Conservation (phyloP, 257 asterid species). For the Verbena officinalis region DNA sequence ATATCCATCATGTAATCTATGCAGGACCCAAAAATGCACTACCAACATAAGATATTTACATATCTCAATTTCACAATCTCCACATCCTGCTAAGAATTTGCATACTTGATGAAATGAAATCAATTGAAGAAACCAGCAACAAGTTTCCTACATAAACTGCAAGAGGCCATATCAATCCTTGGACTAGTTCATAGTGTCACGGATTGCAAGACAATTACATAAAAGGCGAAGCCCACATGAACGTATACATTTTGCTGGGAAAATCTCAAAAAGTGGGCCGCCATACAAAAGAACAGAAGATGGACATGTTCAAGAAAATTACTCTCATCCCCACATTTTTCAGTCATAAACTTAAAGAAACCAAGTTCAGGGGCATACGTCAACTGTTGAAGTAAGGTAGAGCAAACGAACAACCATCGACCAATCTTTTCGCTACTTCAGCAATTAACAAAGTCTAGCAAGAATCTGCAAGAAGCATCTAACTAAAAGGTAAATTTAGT, state of each 20-base stretch:
- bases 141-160: not conserved
- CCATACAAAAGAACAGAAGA: not conserved
- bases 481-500: not conserved
- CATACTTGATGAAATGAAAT: not conserved
- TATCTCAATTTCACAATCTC: not conserved
- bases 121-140: not conserved
- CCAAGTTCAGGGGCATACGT: not conserved
- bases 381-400: not conserved
- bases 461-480: not conserved
- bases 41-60: too few species aligned
- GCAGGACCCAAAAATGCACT: too few species aligned
- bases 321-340: not conserved
- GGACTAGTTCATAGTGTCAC: not conserved
- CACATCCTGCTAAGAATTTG: constrained; percentile 14
- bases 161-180: not conserved
- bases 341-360: not conserved
- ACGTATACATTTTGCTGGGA: not conserved
- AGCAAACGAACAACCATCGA: not conserved
- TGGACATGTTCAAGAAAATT: not conserved
- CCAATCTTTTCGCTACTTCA: not conserved
- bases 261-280: too few species aligned
- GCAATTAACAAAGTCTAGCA: not conserved
- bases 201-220: not conserved
- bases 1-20: not conserved
- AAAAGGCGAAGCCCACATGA: not conserved